A percentile compares a stretch with the other conserved stretches of the same genome.
Conservation (phyloP, 768 basidiomycete species). For the Psilocybe cubensis region DNA sequence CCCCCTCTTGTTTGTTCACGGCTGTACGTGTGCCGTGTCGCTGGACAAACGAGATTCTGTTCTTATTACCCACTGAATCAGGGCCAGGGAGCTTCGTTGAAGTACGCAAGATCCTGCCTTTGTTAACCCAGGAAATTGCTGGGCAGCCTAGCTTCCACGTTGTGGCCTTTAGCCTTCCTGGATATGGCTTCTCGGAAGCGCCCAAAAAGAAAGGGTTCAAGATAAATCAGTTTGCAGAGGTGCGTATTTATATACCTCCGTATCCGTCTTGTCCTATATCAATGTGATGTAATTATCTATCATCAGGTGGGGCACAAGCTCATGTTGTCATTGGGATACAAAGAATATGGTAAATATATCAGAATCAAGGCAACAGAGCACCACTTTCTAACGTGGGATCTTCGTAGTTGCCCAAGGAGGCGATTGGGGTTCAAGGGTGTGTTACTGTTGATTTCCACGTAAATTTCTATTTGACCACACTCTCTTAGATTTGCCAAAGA, state of each 20-base stretch:
- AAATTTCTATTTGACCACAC: neutral
- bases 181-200: conserved; percentile 62
- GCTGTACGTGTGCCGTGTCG: conserved; percentile 41
- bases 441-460: neutral
- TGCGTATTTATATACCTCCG: conserved; percentile 31
- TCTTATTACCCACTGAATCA: neutral
- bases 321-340: conserved; percentile 51
- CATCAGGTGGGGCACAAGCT: conserved; percentile 37
- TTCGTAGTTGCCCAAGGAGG: conserved; percentile 46
- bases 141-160: neutral
- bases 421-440: conserved; percentile 46
- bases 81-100: neutral
- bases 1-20: conserved; percentile 61
- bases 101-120: neutral
- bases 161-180: conserved; percentile 59
- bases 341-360: conserved; percentile 42
- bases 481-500: neutral
- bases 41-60: neutral
- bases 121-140: neutral
- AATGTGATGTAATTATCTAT: conserved; percentile 41
- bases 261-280: conserved; percentile 31
- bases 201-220: conserved; percentile 54
- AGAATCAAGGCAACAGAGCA: neutral
- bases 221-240: conserved; percentile 47
- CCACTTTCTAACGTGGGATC: neutral